Evolutionary conservation across 2,329 filamentous ascomycete genomes (phyloP), one percentile per base, ranked within the genome.

Genomic region (Aspergillus brunneoviolaceus): DNA sequence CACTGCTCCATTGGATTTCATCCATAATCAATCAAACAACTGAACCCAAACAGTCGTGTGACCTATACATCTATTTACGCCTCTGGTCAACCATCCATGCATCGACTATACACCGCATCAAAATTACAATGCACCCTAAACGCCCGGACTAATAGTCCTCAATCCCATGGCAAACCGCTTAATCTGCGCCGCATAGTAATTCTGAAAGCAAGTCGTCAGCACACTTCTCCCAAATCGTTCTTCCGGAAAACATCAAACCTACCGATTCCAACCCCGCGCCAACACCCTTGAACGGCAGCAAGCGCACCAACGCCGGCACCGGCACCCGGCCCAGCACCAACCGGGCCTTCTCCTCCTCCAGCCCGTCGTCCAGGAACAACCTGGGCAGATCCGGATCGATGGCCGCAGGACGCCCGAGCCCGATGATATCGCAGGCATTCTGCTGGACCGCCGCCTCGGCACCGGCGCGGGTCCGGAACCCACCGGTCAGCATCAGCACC

Each of bases 401-500:
- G 12, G 79, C 76, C 0, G 80, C 79, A 0, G 81, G 78, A 33
- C 82, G 70, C 0, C 74, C 81, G 23, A 84, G 72, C 0, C 82
- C 82, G 21, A 84, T 74, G 66, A 84, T 63, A 60, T 85, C 79
- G 63, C 81, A 84, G 2, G 76, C 79, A 0, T 78, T 77, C 11
- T 76, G 76, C 5, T 73, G 60, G 5, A 85, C 67, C 11, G 82
- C 82, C 6, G 77, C 74, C 25, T 81, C 78, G 74, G 84, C 84
- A 2, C 80, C 83, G 0, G 70, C 69, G 2, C 81, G 74, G 0
- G 80, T 83, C 1, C 85, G 80, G 71, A 90, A 88, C 0, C 87
- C 87, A 3, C 87, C 87, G 0, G 85, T 89, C 3, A 89, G 79
- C 77, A 86, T 82, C 33, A 86, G 70, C 0, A 80, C 73, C 0